A percentile compares a stretch with the other conserved stretches of the same genome.
These are phyloP conservation scores for Tanacetum coccineum DNA, from an alignment of 129 eudicot species.

Conservation along the genomic window DNA sequence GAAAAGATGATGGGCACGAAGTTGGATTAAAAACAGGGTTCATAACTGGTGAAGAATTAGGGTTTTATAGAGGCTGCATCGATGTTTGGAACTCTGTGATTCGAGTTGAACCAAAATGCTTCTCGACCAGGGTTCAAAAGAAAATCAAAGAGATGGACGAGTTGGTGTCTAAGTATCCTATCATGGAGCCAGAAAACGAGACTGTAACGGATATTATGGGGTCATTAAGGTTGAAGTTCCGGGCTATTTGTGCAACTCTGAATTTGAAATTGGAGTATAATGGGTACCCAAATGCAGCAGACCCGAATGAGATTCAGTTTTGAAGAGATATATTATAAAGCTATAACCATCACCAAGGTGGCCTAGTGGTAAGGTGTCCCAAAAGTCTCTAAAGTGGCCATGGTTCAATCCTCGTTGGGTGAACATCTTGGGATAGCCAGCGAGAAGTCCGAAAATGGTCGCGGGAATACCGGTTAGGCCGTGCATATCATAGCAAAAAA, in stretches of 20 bases:
- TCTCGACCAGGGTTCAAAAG: slow-evolving; percentile 55
- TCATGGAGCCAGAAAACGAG: slow-evolving; percentile 40
- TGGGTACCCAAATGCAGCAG: slow-evolving; percentile 57
- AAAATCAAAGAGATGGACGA: slow-evolving; percentile 73
- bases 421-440: too few relatives aligned
- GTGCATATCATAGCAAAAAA: too few relatives aligned
- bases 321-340: slow-evolving; percentile 16
- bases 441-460: too few relatives aligned
- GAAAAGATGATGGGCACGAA: slow-evolving; percentile 58
- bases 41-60: slow-evolving; percentile 67
- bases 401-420: too few relatives aligned
- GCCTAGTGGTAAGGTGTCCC: too few relatives aligned
- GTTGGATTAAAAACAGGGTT: slow-evolving; percentile 78
- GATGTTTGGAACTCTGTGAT: slow-evolving; percentile 61
- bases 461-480: not conserved
- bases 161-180: slow-evolving; percentile 35
- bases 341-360: too few relatives aligned
- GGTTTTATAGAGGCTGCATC: slow-evolving; percentile 72
- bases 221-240: slow-evolving; percentile 33
- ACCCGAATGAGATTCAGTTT: slow-evolving; percentile 29
- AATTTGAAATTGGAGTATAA: slow-evolving; percentile 52
- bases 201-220: slow-evolving; percentile 35
- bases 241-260: slow-evolving; percentile 33
- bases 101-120: slow-evolving; percentile 42
- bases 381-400: too few relatives aligned